These are phyloP conservation scores for barrel medic (Medicago truncatula) DNA, from an alignment of 306 rosid species.

Conservation along the genomic window DNA sequence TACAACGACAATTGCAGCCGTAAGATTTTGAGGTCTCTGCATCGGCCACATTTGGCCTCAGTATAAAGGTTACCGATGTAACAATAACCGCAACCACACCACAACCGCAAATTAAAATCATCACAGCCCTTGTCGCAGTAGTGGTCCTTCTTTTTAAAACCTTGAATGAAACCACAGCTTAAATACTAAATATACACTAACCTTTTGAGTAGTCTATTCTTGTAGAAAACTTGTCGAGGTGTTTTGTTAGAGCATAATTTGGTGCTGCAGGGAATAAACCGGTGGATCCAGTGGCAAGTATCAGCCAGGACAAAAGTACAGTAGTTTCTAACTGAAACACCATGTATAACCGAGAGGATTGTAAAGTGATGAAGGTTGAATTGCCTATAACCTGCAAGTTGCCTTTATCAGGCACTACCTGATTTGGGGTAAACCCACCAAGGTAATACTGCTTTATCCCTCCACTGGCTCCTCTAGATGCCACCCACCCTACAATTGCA, in stretches of 20 bases:
- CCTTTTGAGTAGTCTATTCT: slow-evolving; percentile 67
- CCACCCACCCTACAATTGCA: slow-evolving; percentile 84
- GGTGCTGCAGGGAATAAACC: slow-evolving; percentile 66
- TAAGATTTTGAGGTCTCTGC: not conserved
- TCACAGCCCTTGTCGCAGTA: too few species aligned
- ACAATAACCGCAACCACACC: too few species aligned
- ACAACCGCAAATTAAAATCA: too few species aligned
- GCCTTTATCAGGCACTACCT: slow-evolving; percentile 64
- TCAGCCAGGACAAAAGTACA: slow-evolving; percentile 45
- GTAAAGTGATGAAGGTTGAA: slow-evolving; percentile 54
- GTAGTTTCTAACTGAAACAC: slow-evolving; percentile 63
- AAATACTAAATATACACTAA: slow-evolving; percentile 36
- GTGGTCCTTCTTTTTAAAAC: too few species aligned
- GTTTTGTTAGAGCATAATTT: slow-evolving; percentile 51
- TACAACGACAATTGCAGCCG: too few species aligned
- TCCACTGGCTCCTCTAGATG: slow-evolving; percentile 47
- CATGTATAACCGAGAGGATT: slow-evolving; percentile 53
- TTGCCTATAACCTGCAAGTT: slow-evolving; percentile 50
- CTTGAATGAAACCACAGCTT: too few species aligned
- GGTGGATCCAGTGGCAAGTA: slow-evolving; percentile 64
- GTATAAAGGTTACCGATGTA: too few species aligned
- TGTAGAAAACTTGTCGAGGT: slow-evolving; percentile 58
- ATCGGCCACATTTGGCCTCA: not conserved
- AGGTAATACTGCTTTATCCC: slow-evolving; percentile 60
- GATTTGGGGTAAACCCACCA: slow-evolving; percentile 60